Base-by-base conservation (phyloP, 164 flowering plant species). In the Taxillus chinensis region DNA sequence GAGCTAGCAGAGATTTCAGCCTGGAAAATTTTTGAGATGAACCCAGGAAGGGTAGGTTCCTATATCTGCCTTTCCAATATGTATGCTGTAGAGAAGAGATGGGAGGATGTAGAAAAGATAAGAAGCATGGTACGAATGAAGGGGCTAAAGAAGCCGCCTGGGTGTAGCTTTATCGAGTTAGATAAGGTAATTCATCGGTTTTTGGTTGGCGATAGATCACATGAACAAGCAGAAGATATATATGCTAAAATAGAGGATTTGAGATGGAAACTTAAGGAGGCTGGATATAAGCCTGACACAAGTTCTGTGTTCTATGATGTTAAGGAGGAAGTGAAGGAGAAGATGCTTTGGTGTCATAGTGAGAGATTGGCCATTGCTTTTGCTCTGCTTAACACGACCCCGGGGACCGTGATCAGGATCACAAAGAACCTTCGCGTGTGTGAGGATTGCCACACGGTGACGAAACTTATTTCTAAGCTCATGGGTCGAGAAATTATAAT, bases 141-240 rank as follows among this genome's bases (percentile, higher is more conserved):
- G 41, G 64, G 63, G 51, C 64, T 81, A 39, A 75, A 73, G 70
- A 79, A 79, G 70, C 69, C 57, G 58, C 85, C 85, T 9, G 85
- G 85, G 2, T 79, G 77, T 57, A 81, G 85, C 63, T 79, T 77
- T 77, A 64, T 81, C 39, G 79, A 79, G 60, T 62, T 77, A 45
- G 69, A 77, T 42, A 77, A 77, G 9, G 68, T 66, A 59, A 76
- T 74, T 64, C 78, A 75, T 65, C 79, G 75, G 41, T 81, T 81
- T 48, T 61, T 77, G 51, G 79, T 74, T 9, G 85, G 68, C 50
- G 75, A 73, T 49, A 59, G 66, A 43, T 53, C 11, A 40, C 73
- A 69, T 55, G 6, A 5, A 15, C 51, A 48, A 4, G 51, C 13
- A 11, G 51, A 48, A 3, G 51, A 8, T 11, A 48, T 48, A 48